These are phyloP conservation scores for Eucalyptus viminalis DNA, from an alignment of 345 rosid genomes.

Conservation along the genomic window DNA sequence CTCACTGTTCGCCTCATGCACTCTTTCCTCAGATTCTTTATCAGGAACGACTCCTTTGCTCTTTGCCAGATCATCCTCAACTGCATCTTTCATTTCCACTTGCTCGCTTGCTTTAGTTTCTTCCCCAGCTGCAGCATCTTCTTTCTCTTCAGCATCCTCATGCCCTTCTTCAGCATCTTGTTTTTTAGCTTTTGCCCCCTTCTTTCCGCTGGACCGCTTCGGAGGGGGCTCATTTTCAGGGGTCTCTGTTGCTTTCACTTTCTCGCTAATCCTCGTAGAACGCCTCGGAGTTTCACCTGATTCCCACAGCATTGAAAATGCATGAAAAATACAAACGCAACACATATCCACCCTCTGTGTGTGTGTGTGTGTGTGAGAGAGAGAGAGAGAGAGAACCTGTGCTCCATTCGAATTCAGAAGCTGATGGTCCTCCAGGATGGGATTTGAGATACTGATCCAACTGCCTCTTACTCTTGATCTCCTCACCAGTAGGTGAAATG, in stretches of 20 bases:
- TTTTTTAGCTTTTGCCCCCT: background rate
- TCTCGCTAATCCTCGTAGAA: constrained; percentile 22
- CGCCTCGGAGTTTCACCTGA: constrained; percentile 34
- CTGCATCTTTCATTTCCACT: background rate
- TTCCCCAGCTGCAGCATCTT: background rate
- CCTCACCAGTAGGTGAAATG: constrained; percentile 25
- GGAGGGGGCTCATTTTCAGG: constrained; percentile 18
- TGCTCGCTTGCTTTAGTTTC: background rate
- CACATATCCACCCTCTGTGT: background rate
- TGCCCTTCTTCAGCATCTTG: background rate
- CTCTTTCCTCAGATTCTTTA: background rate
- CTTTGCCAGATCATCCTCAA: background rate
- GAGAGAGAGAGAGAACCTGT: background rate
- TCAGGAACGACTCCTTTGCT: background rate
- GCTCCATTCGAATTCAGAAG: constrained; percentile 31
- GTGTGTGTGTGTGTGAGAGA: background rate
- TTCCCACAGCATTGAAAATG: background rate
- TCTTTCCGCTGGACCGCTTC: constrained; percentile 1
- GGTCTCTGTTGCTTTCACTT: constrained; percentile 18
- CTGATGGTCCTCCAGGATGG: constrained; percentile 15
- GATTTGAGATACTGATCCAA: constrained; percentile 28
- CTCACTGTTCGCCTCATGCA: background rate
- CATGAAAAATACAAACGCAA: background rate
- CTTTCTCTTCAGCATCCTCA: background rate
- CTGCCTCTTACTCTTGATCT: constrained; percentile 17